Conservation (phyloP, 108 stramenopile species). For the Nannochloropsis oceanica region DNA sequence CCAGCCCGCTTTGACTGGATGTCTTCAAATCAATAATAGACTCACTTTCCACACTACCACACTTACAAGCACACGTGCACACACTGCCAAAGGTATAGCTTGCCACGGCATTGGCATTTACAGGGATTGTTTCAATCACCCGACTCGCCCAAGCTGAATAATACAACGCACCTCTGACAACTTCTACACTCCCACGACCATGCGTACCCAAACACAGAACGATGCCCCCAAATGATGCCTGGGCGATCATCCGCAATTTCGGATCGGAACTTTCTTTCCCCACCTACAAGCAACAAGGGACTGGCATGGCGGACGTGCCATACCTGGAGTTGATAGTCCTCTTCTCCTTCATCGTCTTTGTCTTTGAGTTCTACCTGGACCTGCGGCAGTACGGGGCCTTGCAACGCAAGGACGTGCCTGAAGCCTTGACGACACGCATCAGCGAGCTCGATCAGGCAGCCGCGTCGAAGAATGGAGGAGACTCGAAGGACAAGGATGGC, state of each 20-base stretch:
- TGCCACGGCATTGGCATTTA: too few species aligned
- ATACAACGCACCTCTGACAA: too few species aligned
- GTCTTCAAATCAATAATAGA: too few species aligned
- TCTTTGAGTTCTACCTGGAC: slow-evolving; percentile 34
- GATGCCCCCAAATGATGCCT: too few species aligned
- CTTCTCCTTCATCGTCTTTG: slow-evolving; percentile 24
- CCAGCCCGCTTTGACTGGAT: too few species aligned
- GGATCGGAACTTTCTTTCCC: neutral
- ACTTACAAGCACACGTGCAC: too few species aligned
- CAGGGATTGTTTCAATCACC: too few species aligned
- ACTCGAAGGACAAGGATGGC: neutral
- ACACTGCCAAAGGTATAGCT: too few species aligned
- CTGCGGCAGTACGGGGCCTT: slow-evolving; percentile 21
- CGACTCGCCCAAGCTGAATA: too few species aligned
- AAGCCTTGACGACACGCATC: neutral
- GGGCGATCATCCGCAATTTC: neutral
- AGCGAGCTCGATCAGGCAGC: slow-evolving; percentile 6
- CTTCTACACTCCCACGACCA: too few species aligned
- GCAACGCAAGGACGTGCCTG: neutral
- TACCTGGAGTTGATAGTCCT: slow-evolving; percentile 3
- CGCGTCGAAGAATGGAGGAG: neutral
- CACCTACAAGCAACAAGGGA: neutral
- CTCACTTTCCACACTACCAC: too few species aligned
- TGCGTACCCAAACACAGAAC: too few species aligned
- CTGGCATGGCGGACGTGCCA: neutral